Base-by-base conservation (phyloP, 2,329 filamentous ascomycete species). In the Trichophyton benhamiae region DNA sequence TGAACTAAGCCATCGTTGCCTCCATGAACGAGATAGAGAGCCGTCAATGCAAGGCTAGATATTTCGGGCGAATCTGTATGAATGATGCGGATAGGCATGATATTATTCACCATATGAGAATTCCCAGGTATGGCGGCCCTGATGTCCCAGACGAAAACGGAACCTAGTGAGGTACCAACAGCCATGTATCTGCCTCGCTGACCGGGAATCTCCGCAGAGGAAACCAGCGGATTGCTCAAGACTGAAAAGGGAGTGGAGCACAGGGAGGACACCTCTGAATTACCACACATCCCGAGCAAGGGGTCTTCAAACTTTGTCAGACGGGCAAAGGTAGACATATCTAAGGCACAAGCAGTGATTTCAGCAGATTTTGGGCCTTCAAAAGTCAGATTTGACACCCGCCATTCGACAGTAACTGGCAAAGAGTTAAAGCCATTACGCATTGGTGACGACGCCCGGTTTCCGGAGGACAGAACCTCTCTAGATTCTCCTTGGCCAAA, bases 1-100 rank as follows among this genome's bases (percentile, higher is more conserved):
- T 97, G 94, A 3, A 96, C 92, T 2, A 97, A 82, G 0, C 94
- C 92, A 74, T 99, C 94, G 66, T 88, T 96, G 27, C 94, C 94
- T 58, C 94, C 94, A 71, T 96, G 89, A 5, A 97, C 88, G 15
- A 99, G 76, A 70, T 95, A 95, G 15, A 99, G 78, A 1, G 90
- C 88, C 0, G 91, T 90, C 55, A 96, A 73, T 4, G 87, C 94
- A 15, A 99, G 74, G 63, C 86, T 89, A 0, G 91, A 89, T 17
- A 97, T 85, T 70, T 90, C 83, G 0, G 92, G 91, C 0, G 92
- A 97, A 53, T 95, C 90, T 0, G 94, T 97, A 68, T 91, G 85
- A 53, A 97, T 91, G 58, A 87, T 80, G 30, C 90, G 85, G n/a
- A 95, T 70, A 0, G 92, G 89, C 11, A 81, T 77, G 49, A 95